Conservation (phyloP, 1,284 basidiomycete genomes). For the Puccinia triticina region DNA sequence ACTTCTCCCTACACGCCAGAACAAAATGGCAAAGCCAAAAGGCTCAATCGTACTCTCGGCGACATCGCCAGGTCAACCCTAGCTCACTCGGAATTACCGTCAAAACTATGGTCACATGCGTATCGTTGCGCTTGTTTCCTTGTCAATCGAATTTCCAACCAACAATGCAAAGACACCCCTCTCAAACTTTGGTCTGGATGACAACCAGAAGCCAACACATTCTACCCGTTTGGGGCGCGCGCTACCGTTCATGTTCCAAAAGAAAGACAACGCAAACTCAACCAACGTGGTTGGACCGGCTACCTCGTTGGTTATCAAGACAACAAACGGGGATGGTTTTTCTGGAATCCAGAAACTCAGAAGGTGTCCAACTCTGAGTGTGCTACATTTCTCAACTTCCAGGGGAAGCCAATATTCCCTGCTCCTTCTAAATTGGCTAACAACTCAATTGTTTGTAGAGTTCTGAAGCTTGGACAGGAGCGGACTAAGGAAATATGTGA, state of each 20-base stretch:
- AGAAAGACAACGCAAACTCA: constrained; percentile 3
- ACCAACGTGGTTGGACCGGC: not conserved
- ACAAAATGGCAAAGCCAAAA: constrained; percentile 31
- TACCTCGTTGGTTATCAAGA: not conserved
- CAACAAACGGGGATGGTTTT: not conserved
- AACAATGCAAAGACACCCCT: not conserved
- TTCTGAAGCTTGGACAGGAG: not conserved
- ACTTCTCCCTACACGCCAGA: constrained; percentile 1
- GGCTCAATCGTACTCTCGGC: constrained; percentile 19
- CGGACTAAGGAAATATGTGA: not conserved
- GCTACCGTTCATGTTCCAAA: constrained; percentile 17
- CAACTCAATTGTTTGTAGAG: not conserved
- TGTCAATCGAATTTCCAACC: constrained; percentile 6
- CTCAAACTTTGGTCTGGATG: not conserved
- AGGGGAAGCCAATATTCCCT: not conserved
- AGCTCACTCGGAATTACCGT: not conserved
- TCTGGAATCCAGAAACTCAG: not conserved
- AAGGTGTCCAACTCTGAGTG: not conserved
- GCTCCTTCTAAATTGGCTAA: not conserved
- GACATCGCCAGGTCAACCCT: constrained; percentile 15
- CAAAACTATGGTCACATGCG: constrained; percentile 2
- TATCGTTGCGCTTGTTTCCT: constrained; percentile 13
- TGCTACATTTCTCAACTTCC: not conserved
- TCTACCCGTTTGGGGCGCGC: not conserved
- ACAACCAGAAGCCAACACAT: not conserved